Evolutionary conservation across 805 yeast species (phyloP).

Genomic region (Clavispora carvajalis): DNA sequence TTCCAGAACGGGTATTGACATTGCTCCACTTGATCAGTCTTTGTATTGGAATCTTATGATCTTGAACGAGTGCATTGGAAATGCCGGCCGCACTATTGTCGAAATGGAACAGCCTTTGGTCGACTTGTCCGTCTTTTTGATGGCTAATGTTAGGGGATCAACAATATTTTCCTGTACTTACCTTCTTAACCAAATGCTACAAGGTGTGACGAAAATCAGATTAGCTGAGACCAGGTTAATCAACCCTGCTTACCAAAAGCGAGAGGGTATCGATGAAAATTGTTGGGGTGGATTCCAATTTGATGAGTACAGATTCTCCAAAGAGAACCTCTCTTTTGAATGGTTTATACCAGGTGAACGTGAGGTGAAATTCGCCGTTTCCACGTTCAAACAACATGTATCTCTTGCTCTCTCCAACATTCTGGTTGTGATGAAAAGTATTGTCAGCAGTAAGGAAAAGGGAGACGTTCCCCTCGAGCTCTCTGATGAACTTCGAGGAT

Average conservation of each 20-base stretch:
- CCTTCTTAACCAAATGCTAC: slow-evolving; percentile 61
- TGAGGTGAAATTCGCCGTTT: slow-evolving; percentile 58
- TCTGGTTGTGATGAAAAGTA: slow-evolving; percentile 25
- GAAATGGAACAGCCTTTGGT: slow-evolving; percentile 40
- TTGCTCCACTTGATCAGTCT: slow-evolving; percentile 72
- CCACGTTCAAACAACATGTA: slow-evolving; percentile 48
- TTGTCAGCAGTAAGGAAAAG: slow-evolving; percentile 6
- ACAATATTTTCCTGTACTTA: slow-evolving; percentile 55
- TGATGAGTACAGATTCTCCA: slow-evolving; percentile 43
- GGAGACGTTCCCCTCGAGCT: slow-evolving; percentile 21
- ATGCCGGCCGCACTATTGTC: slow-evolving; percentile 52
- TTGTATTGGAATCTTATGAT: slow-evolving; percentile 67
- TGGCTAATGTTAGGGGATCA: slow-evolving; percentile 56
- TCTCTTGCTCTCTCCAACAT: slow-evolving; percentile 41
- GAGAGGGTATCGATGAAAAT: slow-evolving; percentile 39
- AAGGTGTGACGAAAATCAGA: slow-evolving; percentile 57
- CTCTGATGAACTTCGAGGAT: slow-evolving; percentile 51
- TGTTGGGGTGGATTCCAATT: slow-evolving; percentile 78
- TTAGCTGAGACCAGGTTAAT: slow-evolving; percentile 51
- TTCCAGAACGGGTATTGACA: slow-evolving; percentile 58
- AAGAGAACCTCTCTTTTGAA: slow-evolving; percentile 46
- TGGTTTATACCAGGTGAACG: slow-evolving; percentile 70
- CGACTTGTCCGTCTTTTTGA: slow-evolving; percentile 40
- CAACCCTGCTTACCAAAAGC: slow-evolving; percentile 38
- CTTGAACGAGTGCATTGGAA: slow-evolving; percentile 64